phyloP scores from a whole-genome alignment of 2,329 filamentous ascomycete genomes.

The Bipolaris gigantea region DNA sequence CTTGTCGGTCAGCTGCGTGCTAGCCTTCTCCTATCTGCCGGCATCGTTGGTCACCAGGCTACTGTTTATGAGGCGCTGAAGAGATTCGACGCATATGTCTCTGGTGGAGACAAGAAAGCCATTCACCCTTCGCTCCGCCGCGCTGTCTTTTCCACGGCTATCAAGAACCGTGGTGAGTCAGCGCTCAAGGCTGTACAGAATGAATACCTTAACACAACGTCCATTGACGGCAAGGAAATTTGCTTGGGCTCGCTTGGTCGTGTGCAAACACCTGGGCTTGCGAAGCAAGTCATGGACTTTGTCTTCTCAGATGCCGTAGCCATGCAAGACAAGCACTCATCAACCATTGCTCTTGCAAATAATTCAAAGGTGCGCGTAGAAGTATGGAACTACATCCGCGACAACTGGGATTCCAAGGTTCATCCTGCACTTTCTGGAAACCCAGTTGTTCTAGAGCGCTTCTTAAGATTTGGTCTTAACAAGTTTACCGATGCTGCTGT shows the following conservation, averaged over 20 bases:
- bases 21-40: slow-evolving; percentile 74
- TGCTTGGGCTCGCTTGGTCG: slow-evolving; percentile 75
- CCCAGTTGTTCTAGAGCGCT: slow-evolving; percentile 86
- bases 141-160: slow-evolving; percentile 76
- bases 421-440: slow-evolving; percentile 74
- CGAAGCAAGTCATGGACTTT: slow-evolving; percentile 69
- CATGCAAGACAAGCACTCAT: slow-evolving; percentile 83
- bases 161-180: slow-evolving; percentile 70
- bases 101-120: slow-evolving; percentile 64
- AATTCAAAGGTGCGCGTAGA: slow-evolving; percentile 73
- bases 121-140: slow-evolving; percentile 81
- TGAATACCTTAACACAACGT: slow-evolving; percentile 79
- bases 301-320: slow-evolving; percentile 83
- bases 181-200: slow-evolving; percentile 77
- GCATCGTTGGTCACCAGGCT: slow-evolving; percentile 72
- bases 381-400: slow-evolving; percentile 84
- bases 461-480: slow-evolving; percentile 74
- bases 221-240: slow-evolving; percentile 89
- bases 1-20: slow-evolving; percentile 81
- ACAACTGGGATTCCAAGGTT: slow-evolving; percentile 72
- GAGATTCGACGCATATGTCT: slow-evolving; percentile 78
- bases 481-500: slow-evolving; percentile 73
- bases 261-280: slow-evolving; percentile 68
- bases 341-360: slow-evolving; percentile 69
- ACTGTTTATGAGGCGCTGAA: slow-evolving; percentile 72